Percentiles rank a stretch among this genome's conserved stretches.
Conservation (phyloP, 1,284 basidiomycete genomes). For the Anthracocystis setariae region DNA sequence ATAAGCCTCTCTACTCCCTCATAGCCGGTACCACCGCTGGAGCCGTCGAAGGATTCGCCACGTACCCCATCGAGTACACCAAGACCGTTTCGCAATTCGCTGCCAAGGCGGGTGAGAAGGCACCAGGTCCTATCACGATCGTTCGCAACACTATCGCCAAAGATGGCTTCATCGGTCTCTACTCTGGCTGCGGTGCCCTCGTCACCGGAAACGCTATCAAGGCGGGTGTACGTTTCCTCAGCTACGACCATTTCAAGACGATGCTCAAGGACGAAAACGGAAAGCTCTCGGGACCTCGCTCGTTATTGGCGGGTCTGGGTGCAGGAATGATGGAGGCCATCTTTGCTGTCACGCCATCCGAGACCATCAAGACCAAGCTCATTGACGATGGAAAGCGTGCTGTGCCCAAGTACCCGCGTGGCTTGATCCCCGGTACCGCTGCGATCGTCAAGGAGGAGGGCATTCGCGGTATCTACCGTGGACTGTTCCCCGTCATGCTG, state of each 20-base stretch:
- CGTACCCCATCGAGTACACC: constrained; percentile 92
- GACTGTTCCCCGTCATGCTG: constrained; percentile 94
- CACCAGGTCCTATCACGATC: constrained; percentile 67
- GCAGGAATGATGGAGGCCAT: constrained; percentile 95
- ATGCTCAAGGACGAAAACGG: constrained; percentile 76
- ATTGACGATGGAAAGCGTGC: constrained; percentile 91
- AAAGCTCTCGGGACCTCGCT: constrained; percentile 41
- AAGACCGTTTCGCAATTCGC: constrained; percentile 75
- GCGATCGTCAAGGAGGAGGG: constrained; percentile 88
- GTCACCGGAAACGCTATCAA: constrained; percentile 65
- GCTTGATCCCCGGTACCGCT: constrained; percentile 85
- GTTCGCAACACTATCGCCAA: constrained; percentile 65
- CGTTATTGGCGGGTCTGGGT: constrained; percentile 80
- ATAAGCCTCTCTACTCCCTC: constrained; percentile 61
- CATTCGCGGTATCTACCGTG: constrained; percentile 81
- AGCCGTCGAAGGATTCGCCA: constrained; percentile 80
- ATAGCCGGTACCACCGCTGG: constrained; percentile 90
- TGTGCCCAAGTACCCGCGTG: constrained; percentile 80
- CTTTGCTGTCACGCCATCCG: constrained; percentile 94
- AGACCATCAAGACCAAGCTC: constrained; percentile 99
- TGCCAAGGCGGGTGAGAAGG: constrained; percentile 60
- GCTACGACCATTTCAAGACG: constrained; percentile 92
- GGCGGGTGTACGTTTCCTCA: constrained; percentile 82
- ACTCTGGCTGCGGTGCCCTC: constrained; percentile 63
- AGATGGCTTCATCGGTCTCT: constrained; percentile 67